phyloP scores from a whole-genome alignment of 768 basidiomycete species.

The Pholiota conissans region DNA sequence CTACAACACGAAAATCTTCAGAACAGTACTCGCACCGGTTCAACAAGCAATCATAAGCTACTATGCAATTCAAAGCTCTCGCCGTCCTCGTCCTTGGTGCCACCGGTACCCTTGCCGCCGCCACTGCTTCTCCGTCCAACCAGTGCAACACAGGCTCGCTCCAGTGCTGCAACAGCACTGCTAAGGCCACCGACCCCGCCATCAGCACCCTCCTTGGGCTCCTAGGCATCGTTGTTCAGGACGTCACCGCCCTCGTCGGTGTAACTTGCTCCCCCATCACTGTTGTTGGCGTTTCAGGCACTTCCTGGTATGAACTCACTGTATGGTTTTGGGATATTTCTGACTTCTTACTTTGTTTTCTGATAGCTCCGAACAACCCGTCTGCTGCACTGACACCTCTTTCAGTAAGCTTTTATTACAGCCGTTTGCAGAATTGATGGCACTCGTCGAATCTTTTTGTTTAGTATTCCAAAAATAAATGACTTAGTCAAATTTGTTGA shows the following conservation, averaged over 20 bases:
- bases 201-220: conserved; percentile 15
- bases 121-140: conserved; percentile 10
- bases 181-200: conserved; percentile 9
- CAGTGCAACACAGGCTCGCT: conserved; percentile 21
- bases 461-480: too few species aligned
- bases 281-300: conserved; percentile 17
- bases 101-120: conserved; percentile 14
- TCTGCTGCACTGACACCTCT: conserved; percentile 30
- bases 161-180: conserved; percentile 29
- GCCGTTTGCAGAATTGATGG: too few species aligned
- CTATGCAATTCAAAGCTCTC: conserved; percentile 13
- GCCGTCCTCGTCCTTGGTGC: conserved; percentile 11
- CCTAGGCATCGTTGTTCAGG: conserved; percentile 19
- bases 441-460: too few species aligned
- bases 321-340: background rate
- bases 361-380: conserved; percentile 25
- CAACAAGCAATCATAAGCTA: too few species aligned
- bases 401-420: conserved; percentile 26
- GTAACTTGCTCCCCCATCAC: conserved; percentile 24
- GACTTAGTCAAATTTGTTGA: too few species aligned
- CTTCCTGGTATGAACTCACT: conserved; percentile 17
- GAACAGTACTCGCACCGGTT: too few species aligned
- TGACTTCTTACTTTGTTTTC: background rate
- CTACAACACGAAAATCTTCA: too few species aligned
- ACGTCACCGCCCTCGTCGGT: conserved; percentile 22